Conservation (phyloP, 1,139 yeast genomes). For the Lodderomyces elongisporus region DNA sequence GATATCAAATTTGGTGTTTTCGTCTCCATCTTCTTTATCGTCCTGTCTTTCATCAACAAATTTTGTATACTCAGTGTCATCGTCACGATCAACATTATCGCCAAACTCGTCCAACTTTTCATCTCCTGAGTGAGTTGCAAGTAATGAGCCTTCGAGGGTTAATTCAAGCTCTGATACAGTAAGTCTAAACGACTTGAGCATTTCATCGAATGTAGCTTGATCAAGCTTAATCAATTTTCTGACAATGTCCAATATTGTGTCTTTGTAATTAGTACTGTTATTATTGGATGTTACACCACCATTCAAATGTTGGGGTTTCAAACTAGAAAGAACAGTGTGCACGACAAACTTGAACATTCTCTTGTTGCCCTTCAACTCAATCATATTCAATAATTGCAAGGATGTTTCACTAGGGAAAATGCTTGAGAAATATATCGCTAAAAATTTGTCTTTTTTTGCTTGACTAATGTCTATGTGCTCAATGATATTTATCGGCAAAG, state of each 20-base stretch:
- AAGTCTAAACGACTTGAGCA: constrained; percentile 34
- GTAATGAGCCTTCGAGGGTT: too few relatives aligned
- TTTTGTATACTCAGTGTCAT: constrained; percentile 16
- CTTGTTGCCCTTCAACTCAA: constrained; percentile 16
- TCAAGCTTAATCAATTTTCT: background rate
- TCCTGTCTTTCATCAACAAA: background rate
- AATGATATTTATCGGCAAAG: too few relatives aligned
- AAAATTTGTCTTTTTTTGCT: constrained; percentile 27
- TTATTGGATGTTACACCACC: background rate
- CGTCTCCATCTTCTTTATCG: constrained; percentile 2
- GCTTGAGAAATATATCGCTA: constrained; percentile 25
- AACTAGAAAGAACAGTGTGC: background rate
- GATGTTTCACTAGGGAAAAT: constrained; percentile 16
- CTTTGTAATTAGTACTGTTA: background rate
- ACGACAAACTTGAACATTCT: background rate
- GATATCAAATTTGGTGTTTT: constrained; percentile 13
- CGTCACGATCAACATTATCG: constrained; percentile 22
- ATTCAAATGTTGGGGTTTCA: background rate
- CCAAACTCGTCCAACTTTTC: constrained; percentile 6
- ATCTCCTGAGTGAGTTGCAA: too few relatives aligned
- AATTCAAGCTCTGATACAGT: constrained; percentile 64
- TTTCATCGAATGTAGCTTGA: constrained; percentile 34
- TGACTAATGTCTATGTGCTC: background rate
- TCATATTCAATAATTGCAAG: constrained; percentile 19
- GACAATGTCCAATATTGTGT: background rate